Evolutionary conservation across 805 yeast genomes (phyloP), one percentile per base, ranked within the genome.

Genomic region (Candida qinlingensis): DNA sequence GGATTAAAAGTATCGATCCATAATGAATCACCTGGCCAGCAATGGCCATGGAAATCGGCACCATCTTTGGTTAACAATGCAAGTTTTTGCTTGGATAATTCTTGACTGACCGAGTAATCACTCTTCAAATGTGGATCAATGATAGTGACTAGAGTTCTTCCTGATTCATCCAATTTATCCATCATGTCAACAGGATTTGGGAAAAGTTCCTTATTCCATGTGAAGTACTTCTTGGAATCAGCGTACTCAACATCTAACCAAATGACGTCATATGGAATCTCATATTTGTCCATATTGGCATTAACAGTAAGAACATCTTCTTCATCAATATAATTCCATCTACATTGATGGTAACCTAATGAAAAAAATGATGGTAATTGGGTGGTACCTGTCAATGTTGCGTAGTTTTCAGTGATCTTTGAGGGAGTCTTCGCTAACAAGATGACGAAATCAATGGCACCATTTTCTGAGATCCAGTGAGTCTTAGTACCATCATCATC

Each of bases 211-310:
- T 74, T 67, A 58, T 87, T 77, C 99, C 99, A 94, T 1, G 97
- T 90, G 65, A 94, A 94, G 65, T 88, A 94, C 67, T 88, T 85
- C 64, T 86, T 89, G 26, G 76, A 71, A 53, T 87, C 92, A 0
- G 97, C 80, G 66, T 94, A 94, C 62, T 92, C 99, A 42, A 94
- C 79, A 65, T 94, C 98, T 37, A 94, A 75, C 99, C 99, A 94
- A 45, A 94, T 85, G 11, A 85, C 81, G 64, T 94, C 99, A 62
- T 83, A 87, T 2, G 98, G 97, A 49, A 94, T 81, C 40, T 72
- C 77, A 57, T 79, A 63, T 50, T 76, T 71, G 64, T 92, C 98
- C 76, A 94, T 84, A 48, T 79, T 74, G 2, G 72, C 63, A 54
- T 77, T 76, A 11, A 94, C 85, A 7, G 74, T 80, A n/a, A 89